A percentile compares a stretch with the other conserved stretches of the same genome.
Conservation (phyloP, 805 yeast species). For the Candida quercuum region DNA sequence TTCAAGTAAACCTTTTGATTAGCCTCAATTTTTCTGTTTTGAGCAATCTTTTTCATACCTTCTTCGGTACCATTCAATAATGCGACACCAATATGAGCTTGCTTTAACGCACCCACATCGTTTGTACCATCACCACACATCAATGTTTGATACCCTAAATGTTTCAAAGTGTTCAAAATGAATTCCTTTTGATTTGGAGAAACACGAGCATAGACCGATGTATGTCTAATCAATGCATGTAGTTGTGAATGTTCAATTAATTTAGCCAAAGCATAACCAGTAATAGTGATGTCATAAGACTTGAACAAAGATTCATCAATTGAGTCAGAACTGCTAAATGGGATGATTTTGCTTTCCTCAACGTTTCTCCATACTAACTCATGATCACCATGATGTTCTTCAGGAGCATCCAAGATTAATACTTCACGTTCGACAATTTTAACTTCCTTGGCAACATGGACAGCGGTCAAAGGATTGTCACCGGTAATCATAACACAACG, state of each 20-base stretch:
- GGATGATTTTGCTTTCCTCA: conserved; percentile 65
- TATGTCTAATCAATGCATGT: conserved; percentile 68
- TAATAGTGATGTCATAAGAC: conserved; percentile 79
- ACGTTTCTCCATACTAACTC: conserved; percentile 82
- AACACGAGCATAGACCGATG: conserved; percentile 97
- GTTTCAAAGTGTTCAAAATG: conserved; percentile 75
- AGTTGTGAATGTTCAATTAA: conserved; percentile 66
- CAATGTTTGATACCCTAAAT: conserved; percentile 84
- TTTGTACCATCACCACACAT: conserved; percentile 99
- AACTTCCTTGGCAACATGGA: conserved; percentile 94
- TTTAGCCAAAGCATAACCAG: conserved; percentile 81
- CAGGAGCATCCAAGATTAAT: conserved; percentile 81
- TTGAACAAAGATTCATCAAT: conserved; percentile 54
- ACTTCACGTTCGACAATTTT: conserved; percentile 79
- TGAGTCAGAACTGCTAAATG: conserved; percentile 54
- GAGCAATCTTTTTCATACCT: conserved; percentile 83
- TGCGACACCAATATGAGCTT: conserved; percentile 98
- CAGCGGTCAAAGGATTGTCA: conserved; percentile 97
- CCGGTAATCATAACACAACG: conserved; percentile 98
- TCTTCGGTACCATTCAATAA: conserved; percentile 94
- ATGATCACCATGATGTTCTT: conserved; percentile 53
- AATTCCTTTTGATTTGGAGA: conserved; percentile 95
- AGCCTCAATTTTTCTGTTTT: conserved; percentile 64
- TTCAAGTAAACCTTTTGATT: conserved; percentile 69
- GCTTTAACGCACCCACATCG: conserved; percentile 98